A percentile compares a stretch with the other conserved stretches of the same genome.
Evolutionary conservation across 106 monocot genomes (phyloP).

Genomic region (Iris macrosiphon): DNA sequence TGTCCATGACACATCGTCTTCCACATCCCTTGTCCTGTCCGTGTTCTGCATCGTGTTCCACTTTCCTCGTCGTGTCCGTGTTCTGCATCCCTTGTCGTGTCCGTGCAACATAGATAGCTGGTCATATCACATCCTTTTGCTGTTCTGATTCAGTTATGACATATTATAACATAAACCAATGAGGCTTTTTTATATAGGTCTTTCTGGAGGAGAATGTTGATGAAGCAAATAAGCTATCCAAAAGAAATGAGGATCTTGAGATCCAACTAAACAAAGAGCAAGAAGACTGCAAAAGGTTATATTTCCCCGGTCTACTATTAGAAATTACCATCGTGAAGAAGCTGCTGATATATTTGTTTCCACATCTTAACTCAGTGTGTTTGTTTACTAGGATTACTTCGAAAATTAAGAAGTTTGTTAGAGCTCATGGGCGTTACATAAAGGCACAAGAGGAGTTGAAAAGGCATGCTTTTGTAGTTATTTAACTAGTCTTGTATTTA

Average conservation of each 20-base stretch:
- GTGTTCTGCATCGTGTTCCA: no score
- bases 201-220: constrained; percentile 45
- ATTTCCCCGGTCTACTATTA: no score
- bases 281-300: constrained; percentile 52
- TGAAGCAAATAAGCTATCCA: constrained; percentile 30
- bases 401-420: constrained; percentile 41
- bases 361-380: background rate
- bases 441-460: constrained; percentile 52
- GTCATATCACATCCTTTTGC: no score
- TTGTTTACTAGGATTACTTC: constrained; percentile 26
- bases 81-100: no score
- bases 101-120: no score
- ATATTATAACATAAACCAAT: no score
- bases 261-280: constrained; percentile 40
- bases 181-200: no score
- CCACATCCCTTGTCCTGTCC: no score
- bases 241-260: constrained; percentile 44
- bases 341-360: background rate
- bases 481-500: background rate
- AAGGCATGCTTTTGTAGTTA: constrained; percentile 16
- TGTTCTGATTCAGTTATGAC: no score
- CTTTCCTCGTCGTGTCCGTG: no score
- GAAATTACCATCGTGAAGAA: background rate
- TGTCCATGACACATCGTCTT: no score
- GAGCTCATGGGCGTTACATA: constrained; percentile 38